phyloP scores from a whole-genome alignment of 129 eudicot genomes.

The Kitagawia praeruptora region DNA sequence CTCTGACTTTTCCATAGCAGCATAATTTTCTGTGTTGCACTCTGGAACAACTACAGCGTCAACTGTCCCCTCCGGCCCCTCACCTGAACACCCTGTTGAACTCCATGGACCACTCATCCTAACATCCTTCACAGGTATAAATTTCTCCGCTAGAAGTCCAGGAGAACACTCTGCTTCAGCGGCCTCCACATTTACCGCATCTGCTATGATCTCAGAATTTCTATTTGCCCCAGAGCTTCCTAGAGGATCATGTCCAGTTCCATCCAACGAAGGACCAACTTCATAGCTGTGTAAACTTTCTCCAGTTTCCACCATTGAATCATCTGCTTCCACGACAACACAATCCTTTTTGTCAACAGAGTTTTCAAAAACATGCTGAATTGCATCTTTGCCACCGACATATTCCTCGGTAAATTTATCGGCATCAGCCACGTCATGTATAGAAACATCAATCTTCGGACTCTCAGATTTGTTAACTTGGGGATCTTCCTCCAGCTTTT shows the following conservation, averaged over 20 bases:
- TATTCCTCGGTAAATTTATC: background rate
- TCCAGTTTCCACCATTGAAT: conserved; percentile 13
- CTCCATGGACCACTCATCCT: background rate
- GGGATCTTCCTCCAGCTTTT: background rate
- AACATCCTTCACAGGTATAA: background rate
- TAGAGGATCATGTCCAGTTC: background rate
- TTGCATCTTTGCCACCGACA: background rate
- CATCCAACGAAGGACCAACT: background rate
- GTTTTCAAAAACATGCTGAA: background rate
- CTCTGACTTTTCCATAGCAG: conserved; percentile 12
- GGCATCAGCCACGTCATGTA: background rate
- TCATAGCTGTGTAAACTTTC: conserved; percentile 11
- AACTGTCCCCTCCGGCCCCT: background rate
- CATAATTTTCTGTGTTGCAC: too few species aligned
- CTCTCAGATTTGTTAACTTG: conserved; percentile 1
- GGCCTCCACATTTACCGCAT: background rate
- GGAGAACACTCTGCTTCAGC: background rate
- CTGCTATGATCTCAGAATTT: background rate
- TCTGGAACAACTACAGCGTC: background rate
- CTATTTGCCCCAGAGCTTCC: background rate
- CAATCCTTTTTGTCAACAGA: background rate
- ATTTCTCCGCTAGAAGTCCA: background rate
- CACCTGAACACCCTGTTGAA: background rate
- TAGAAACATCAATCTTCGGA: background rate
- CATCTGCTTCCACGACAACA: conserved; percentile 16